Percentiles rank a stretch among this genome's conserved stretches.
Evolutionary conservation across 2,329 filamentous ascomycete genomes (phyloP).

Genomic region (Calycina marina): DNA sequence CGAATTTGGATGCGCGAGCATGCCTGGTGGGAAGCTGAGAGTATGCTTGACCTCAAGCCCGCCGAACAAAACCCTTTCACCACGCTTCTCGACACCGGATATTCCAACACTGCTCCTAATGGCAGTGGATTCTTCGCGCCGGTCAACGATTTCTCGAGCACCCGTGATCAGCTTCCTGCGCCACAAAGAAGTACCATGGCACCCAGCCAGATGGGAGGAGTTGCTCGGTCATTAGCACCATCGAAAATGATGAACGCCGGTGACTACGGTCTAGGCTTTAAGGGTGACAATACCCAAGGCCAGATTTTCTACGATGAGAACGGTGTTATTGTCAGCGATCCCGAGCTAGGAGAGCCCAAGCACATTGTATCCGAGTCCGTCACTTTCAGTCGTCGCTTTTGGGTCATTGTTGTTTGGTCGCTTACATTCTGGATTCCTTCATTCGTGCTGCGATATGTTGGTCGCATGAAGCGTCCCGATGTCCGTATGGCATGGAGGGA

Average conservation of each 20-base stretch:
- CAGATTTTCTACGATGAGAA: conserved; percentile 57
- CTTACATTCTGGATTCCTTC: conserved; percentile 94
- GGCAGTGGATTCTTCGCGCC: conserved; percentile 58
- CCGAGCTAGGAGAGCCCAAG: conserved; percentile 64
- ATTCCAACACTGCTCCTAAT: conserved; percentile 30
- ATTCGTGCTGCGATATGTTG: conserved; percentile 61
- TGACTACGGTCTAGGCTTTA: conserved; percentile 78
- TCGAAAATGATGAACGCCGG: conserved; percentile 45
- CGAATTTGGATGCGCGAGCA: conserved; percentile 90
- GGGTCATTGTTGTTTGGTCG: conserved; percentile 73
- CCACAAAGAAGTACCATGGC: conserved; percentile 24
- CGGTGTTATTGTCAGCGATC: conserved; percentile 57
- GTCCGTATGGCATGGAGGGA: conserved; percentile 96
- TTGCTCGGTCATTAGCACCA: conserved; percentile 49
- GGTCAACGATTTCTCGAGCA: conserved; percentile 46
- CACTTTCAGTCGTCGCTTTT: conserved; percentile 50
- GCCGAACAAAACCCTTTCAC: conserved; percentile 21
- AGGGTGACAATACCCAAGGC: conserved; percentile 66
- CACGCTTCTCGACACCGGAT: conserved; percentile 35
- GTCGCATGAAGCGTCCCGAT: conserved; percentile 93
- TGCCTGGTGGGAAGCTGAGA: conserved; percentile 97
- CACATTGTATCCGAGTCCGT: conserved; percentile 57
- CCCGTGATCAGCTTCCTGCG: conserved; percentile 54
- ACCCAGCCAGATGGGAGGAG: conserved; percentile 30
- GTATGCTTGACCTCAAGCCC: conserved; percentile 76